These are phyloP conservation scores for Trichoderma cornu-damae DNA, from an alignment of 2,329 filamentous ascomycete genomes.

Conservation along the genomic window DNA sequence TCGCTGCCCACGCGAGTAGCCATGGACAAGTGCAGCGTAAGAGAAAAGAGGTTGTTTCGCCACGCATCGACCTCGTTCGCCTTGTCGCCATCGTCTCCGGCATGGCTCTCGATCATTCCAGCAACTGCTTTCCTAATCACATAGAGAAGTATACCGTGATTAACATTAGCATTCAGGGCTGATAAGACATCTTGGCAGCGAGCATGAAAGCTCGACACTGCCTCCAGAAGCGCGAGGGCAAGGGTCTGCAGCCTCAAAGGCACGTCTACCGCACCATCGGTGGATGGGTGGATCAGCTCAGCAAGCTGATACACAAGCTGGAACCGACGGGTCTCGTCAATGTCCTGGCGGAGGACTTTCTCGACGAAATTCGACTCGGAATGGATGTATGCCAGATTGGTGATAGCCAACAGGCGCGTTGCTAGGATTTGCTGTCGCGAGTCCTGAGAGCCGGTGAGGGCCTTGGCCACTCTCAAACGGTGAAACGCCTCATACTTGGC, in stretches of 20 bases:
- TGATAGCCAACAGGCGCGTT: constrained; percentile 77
- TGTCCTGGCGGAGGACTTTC: constrained; percentile 79
- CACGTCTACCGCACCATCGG: constrained; percentile 61
- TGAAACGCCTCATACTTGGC: constrained; percentile 81
- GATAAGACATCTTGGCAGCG: constrained; percentile 79
- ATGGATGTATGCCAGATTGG: constrained; percentile 87
- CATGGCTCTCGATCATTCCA: constrained; percentile 60
- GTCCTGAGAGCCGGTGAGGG: constrained; percentile 60
- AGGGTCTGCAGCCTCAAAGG: constrained; percentile 76
- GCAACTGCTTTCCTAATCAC: constrained; percentile 85
- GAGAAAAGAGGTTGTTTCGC: constrained; percentile 83
- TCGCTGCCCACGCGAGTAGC: constrained; percentile 71
- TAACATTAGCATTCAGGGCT: constrained; percentile 91
- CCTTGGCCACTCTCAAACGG: constrained; percentile 76
- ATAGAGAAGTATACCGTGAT: constrained; percentile 91
- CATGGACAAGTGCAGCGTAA: constrained; percentile 75
- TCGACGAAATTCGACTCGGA: constrained; percentile 77
- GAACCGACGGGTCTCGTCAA: constrained; percentile 80
- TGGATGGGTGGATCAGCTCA: constrained; percentile 80
- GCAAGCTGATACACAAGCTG: constrained; percentile 90
- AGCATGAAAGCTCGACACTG: constrained; percentile 71
- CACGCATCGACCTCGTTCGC: constrained; percentile 74
- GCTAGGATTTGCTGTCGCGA: constrained; percentile 71
- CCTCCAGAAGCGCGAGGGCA: constrained; percentile 75
- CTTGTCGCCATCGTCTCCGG: constrained; percentile 51